phyloP scores from a whole-genome alignment of 495 filamentous ascomycete genomes.

The Penicillium canescens region DNA sequence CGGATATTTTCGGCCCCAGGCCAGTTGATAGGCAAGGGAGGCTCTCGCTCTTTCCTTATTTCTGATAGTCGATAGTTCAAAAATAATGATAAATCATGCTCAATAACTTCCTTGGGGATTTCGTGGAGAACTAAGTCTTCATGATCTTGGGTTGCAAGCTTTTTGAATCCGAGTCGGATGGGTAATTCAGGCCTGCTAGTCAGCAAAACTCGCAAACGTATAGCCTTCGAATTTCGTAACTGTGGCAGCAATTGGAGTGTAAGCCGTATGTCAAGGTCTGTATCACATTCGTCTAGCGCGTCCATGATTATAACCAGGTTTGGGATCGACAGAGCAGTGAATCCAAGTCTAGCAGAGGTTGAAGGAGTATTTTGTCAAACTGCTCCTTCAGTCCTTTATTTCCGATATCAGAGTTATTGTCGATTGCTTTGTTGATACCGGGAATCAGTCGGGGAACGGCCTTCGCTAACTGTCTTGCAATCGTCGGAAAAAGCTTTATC shows the following conservation, averaged over 20 bases:
- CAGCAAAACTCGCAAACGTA: slow-evolving; percentile 24
- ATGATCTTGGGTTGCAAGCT: neutral
- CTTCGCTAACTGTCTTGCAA: too few species aligned
- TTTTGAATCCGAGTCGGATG: slow-evolving; percentile 32
- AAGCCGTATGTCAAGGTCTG: neutral
- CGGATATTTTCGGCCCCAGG: slow-evolving; percentile 25
- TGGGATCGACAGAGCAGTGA: too few species aligned
- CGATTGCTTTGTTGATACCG: too few species aligned
- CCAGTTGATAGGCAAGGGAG: slow-evolving; percentile 25
- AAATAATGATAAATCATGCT: slow-evolving; percentile 24
- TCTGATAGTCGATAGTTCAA: slow-evolving; percentile 14
- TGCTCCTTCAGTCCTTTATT: too few species aligned
- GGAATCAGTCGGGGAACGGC: too few species aligned
- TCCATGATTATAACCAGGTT: neutral
- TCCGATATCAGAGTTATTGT: too few species aligned
- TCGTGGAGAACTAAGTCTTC: slow-evolving; percentile 12
- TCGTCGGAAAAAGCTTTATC: too few species aligned
- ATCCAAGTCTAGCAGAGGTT: too few species aligned
- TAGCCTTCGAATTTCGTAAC: neutral
- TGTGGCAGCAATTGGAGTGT: slow-evolving; percentile 29
- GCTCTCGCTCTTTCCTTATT: slow-evolving; percentile 3
- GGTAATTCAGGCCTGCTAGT: slow-evolving; percentile 48
- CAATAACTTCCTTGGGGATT: slow-evolving; percentile 6
- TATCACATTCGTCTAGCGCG: neutral
- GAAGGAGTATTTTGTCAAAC: too few species aligned